Evolutionary conservation across 192 early-diverging fungal species (phyloP).

Genomic region (Backusella tuberculispora): DNA sequence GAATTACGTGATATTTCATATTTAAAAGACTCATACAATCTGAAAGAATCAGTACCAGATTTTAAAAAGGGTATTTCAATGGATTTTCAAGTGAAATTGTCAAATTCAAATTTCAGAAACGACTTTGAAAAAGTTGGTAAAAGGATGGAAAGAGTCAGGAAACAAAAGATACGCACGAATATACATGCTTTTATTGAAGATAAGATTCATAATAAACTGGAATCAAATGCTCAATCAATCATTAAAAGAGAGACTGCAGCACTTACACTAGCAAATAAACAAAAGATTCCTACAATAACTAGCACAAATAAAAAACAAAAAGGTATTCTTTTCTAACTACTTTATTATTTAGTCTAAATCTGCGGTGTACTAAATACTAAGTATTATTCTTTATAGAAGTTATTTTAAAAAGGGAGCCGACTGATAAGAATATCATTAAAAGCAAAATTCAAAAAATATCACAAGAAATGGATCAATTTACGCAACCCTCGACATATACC

Average conservation of each 20-base stretch:
- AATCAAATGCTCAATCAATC: neutral
- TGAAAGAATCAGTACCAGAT: neutral
- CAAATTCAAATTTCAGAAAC: neutral
- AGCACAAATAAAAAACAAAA: neutral
- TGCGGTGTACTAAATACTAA: too few species aligned
- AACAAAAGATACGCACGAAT: neutral
- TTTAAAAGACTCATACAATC: neutral
- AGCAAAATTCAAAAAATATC: neutral
- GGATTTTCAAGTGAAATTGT: neutral
- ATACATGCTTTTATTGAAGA: neutral
- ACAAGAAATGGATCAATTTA: neutral
- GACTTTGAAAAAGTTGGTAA: neutral
- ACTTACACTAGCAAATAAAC: neutral
- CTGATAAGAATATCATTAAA: neutral
- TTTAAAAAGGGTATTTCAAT: neutral
- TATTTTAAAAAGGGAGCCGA: neutral
- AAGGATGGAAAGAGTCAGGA: neutral
- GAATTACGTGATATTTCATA: neutral
- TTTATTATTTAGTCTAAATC: neutral
- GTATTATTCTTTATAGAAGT: neutral
- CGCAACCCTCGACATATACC: neutral
- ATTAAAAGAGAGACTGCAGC: conserved; percentile 4
- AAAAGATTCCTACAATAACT: neutral
- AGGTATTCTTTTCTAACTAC: neutral
- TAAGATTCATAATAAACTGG: neutral